These are phyloP conservation scores for Wickerhamiella siamensis DNA, from an alignment of 805 yeast genomes.

Conservation along the genomic window DNA sequence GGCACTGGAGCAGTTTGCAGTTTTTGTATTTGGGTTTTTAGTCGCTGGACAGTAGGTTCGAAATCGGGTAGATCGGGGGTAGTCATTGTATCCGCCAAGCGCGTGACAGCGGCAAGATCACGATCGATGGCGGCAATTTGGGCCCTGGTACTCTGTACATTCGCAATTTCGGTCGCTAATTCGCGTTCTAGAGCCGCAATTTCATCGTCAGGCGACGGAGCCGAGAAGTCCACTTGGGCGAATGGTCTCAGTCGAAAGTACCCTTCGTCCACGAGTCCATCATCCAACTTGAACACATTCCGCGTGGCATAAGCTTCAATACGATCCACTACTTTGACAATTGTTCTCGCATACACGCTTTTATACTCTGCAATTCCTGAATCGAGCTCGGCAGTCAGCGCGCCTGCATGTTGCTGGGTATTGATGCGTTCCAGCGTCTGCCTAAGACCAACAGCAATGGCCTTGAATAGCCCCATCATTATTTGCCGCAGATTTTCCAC, in stretches of 20 bases:
- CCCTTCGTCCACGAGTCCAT: constrained; percentile 47
- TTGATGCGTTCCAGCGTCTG: constrained; percentile 31
- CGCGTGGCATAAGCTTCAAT: constrained; percentile 70
- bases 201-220: neutral
- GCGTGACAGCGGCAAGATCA: neutral
- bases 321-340: constrained; percentile 69
- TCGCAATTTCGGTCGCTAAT: neutral
- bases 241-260: constrained; percentile 60
- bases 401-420: constrained; percentile 20
- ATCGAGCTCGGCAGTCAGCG: constrained; percentile 15
- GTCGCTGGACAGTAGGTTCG: neutral
- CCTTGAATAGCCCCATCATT: constrained; percentile 69
- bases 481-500: constrained; percentile 82
- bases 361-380: constrained; percentile 60
- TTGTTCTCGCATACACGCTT: constrained; percentile 59
- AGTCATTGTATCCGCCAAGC: neutral
- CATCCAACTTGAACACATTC: constrained; percentile 61
- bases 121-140: neutral
- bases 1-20: neutral
- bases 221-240: constrained; percentile 25
- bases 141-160: neutral
- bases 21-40: neutral
- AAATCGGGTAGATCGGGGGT: neutral
- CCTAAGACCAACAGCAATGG: constrained; percentile 69
- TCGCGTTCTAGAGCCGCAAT: neutral